Evolutionary conservation across 108 stramenopile species (phyloP).

Genomic region (Skeletonema tropicum): DNA sequence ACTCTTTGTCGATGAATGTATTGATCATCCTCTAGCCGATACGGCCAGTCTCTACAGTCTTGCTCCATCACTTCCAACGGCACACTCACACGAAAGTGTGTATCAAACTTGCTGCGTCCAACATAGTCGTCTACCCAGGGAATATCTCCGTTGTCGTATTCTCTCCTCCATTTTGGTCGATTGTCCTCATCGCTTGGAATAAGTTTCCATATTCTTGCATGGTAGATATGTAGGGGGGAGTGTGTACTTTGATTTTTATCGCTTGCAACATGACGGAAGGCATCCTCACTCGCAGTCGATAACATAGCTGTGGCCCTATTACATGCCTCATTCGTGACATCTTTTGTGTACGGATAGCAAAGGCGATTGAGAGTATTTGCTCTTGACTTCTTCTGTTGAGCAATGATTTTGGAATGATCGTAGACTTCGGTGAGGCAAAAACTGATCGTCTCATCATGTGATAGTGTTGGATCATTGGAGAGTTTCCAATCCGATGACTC

Average conservation of each 20-base stretch:
- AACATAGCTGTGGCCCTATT: background rate
- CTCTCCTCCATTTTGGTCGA: conserved; percentile 42
- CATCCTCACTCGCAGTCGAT: conserved; percentile 6
- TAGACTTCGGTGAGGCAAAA: conserved; percentile 18
- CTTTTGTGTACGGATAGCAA: conserved; percentile 33
- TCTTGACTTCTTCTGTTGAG: conserved; percentile 25
- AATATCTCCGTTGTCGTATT: conserved; percentile 47
- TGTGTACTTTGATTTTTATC: conserved; percentile 20
- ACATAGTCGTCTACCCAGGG: conserved; percentile 38
- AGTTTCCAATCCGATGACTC: conserved; percentile 42
- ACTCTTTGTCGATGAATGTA: conserved; percentile 54
- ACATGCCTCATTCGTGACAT: background rate
- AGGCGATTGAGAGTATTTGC: conserved; percentile 30
- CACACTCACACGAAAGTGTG: conserved; percentile 46
- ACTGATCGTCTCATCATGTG: conserved; percentile 21
- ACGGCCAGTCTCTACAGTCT: conserved; percentile 36
- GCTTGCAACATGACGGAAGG: conserved; percentile 34
- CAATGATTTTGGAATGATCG: conserved; percentile 35
- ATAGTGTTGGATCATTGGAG: background rate
- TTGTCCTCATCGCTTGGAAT: conserved; percentile 39
- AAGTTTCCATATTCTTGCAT: conserved; percentile 48
- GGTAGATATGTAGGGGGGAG: conserved; percentile 24
- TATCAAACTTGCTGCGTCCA: conserved; percentile 1
- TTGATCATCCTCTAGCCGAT: background rate
- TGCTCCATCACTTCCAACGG: conserved; percentile 26